Conservation (phyloP, 2,329 filamentous ascomycete species). For the Fusarium sambucinum region DNA sequence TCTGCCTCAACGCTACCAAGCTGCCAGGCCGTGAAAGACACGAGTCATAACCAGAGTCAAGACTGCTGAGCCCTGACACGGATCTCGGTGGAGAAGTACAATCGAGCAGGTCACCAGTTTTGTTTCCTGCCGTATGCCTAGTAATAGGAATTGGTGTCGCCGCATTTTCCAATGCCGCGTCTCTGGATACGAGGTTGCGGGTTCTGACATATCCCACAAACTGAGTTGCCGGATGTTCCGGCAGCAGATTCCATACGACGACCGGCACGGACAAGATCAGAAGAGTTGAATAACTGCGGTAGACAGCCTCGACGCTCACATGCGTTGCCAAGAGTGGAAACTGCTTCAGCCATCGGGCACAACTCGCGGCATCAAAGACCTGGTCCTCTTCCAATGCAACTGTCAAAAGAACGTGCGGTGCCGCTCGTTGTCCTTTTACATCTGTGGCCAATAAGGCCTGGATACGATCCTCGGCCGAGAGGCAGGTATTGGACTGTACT, state of each 20-base stretch:
- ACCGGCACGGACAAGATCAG: conserved; percentile 46
- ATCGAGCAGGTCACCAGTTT: conserved; percentile 31
- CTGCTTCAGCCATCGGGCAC: conserved; percentile 47
- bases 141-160: conserved; percentile 44
- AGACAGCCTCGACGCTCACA: conserved; percentile 44
- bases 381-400: conserved; percentile 46
- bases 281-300: conserved; percentile 45
- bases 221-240: conserved; percentile 45
- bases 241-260: conserved; percentile 44
- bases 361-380: conserved; percentile 44
- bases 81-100: conserved; percentile 41
- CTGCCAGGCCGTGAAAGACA: conserved; percentile 40
- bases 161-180: conserved; percentile 21
- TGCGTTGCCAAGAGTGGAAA: conserved; percentile 46
- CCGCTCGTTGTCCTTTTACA: conserved; percentile 40
- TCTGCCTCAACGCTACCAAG: conserved; percentile 34
- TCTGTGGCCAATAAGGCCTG: conserved; percentile 39
- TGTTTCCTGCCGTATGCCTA: conserved; percentile 24
- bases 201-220: conserved; percentile 48
- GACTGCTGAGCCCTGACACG: conserved; percentile 41
- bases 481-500: conserved; percentile 34
- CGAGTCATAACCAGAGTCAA: conserved; percentile 47
- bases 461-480: conserved; percentile 45
- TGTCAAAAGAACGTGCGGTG: conserved; percentile 45
- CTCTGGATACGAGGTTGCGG: conserved; percentile 38